These are phyloP conservation scores for Ustilago xerochloae DNA, from an alignment of 1,284 basidiomycete genomes.

Conservation along the genomic window DNA sequence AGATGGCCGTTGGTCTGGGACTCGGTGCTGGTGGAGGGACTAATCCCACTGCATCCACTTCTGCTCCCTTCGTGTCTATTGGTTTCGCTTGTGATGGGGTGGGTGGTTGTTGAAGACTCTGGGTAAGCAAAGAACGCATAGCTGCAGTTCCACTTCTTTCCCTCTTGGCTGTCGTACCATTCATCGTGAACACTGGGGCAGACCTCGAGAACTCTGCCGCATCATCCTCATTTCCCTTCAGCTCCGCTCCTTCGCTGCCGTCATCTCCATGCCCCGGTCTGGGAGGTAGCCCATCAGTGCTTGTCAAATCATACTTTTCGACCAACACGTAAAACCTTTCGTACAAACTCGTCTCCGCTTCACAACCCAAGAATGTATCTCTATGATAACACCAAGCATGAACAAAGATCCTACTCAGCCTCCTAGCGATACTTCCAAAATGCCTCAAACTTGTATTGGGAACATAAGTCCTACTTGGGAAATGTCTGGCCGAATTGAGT, in stretches of 20 bases:
- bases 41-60: conserved; percentile 32
- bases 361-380: conserved; percentile 87
- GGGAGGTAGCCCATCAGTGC: conserved; percentile 45
- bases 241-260: not conserved
- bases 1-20: conserved; percentile 37
- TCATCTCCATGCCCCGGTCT: conserved; percentile 12
- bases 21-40: conserved; percentile 49
- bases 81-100: not conserved
- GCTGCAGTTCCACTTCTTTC: conserved; percentile 38
- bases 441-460: conserved; percentile 83
- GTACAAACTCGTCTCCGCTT: conserved; percentile 89
- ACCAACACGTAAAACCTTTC: conserved; percentile 88
- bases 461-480: conserved; percentile 73
- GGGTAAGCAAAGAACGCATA: conserved; percentile 19
- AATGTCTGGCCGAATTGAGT: conserved; percentile 89
- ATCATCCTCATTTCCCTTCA: not conserved
- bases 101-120: conserved; percentile 14
- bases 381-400: conserved; percentile 84
- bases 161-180: conserved; percentile 30
- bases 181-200: conserved; percentile 13
- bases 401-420: conserved; percentile 92
- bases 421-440: conserved; percentile 85
- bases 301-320: conserved; percentile 78
- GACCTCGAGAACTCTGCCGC: conserved; percentile 22
- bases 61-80: not conserved